A percentile compares a stretch with the other conserved stretches of the same genome.
These are phyloP conservation scores for Taxillus chinensis DNA, from an alignment of 164 flowering plant species.

Conservation along the genomic window DNA sequence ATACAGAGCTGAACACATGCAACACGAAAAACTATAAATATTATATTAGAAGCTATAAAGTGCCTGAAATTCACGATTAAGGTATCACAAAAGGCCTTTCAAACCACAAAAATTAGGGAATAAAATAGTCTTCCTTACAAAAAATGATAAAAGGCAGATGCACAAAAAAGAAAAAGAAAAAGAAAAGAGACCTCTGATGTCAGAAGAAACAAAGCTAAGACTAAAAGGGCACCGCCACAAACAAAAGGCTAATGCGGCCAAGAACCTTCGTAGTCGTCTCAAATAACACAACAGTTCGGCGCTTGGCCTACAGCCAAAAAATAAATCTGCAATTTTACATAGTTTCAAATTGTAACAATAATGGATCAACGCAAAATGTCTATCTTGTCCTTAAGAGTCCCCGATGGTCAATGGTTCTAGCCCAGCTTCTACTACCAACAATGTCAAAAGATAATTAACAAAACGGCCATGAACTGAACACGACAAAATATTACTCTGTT, in stretches of 20 bases:
- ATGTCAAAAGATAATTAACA: slow-evolving; percentile 6
- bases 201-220: too few species aligned
- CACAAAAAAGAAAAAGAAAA: too few species aligned
- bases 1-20: too few species aligned
- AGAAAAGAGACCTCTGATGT: too few species aligned
- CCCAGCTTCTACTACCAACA: slow-evolving; percentile 13
- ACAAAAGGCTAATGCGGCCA: not conserved
- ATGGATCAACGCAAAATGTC: slow-evolving; percentile 13
- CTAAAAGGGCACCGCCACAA: not conserved
- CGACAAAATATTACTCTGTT: slow-evolving; percentile 16
- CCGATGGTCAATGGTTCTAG: slow-evolving; percentile 13
- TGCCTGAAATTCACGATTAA: too few species aligned
- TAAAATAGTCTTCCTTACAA: too few species aligned
- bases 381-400: slow-evolving; percentile 7
- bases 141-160: too few species aligned
- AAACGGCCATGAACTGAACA: not conserved
- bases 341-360: slow-evolving; percentile 23
- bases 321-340: slow-evolving; percentile 26
- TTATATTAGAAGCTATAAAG: too few species aligned
- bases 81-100: too few species aligned
- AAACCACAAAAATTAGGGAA: too few species aligned
- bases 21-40: too few species aligned
- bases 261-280: too few species aligned
- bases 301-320: slow-evolving; percentile 12
- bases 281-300: slow-evolving; percentile 1